A percentile compares a stretch with the other conserved stretches of the same genome.
Evolutionary conservation across 257 asterid genomes (phyloP).

Genomic region (Linaria vulgaris): DNA sequence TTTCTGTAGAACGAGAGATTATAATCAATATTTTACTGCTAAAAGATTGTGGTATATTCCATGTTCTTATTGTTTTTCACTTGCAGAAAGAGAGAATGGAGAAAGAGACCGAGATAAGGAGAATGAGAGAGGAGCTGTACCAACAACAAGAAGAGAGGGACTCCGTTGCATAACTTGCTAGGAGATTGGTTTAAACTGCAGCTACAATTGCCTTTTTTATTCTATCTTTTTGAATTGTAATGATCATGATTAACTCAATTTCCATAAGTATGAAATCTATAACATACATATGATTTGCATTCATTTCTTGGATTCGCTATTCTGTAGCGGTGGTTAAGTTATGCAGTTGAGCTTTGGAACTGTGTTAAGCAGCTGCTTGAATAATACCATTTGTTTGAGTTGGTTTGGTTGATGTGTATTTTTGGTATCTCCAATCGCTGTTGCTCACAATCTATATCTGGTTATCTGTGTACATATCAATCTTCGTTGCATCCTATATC

Average conservation of each 20-base stretch:
- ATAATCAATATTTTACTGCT: not conserved
- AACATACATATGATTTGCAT: conserved; percentile 25
- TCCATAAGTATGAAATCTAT: conserved; percentile 23
- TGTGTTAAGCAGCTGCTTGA: conserved; percentile 21
- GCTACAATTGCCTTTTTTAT: conserved; percentile 17
- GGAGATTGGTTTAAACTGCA: conserved; percentile 15
- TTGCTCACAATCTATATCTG: not conserved
- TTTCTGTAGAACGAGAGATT: not conserved
- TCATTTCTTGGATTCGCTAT: conserved; percentile 18
- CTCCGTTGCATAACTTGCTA: conserved; percentile 47
- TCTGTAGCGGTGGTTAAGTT: conserved; percentile 19
- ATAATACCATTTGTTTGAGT: conserved; percentile 26
- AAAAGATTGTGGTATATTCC: not conserved
- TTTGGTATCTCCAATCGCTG: not conserved
- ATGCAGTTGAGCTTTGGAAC: conserved; percentile 13
- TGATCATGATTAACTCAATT: conserved; percentile 15
- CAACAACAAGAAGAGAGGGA: conserved; percentile 55
- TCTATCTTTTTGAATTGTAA: conserved; percentile 23
- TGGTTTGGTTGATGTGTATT: not conserved
- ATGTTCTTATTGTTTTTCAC: conserved; percentile 13
- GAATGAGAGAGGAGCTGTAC: conserved; percentile 57
- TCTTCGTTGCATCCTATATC: not conserved
- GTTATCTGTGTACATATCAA: not conserved
- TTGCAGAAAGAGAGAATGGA: conserved; percentile 70
- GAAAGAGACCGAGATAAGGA: conserved; percentile 61